These are phyloP conservation scores for Malus sylvestris DNA, from an alignment of 306 rosid species.

Conservation along the genomic window DNA sequence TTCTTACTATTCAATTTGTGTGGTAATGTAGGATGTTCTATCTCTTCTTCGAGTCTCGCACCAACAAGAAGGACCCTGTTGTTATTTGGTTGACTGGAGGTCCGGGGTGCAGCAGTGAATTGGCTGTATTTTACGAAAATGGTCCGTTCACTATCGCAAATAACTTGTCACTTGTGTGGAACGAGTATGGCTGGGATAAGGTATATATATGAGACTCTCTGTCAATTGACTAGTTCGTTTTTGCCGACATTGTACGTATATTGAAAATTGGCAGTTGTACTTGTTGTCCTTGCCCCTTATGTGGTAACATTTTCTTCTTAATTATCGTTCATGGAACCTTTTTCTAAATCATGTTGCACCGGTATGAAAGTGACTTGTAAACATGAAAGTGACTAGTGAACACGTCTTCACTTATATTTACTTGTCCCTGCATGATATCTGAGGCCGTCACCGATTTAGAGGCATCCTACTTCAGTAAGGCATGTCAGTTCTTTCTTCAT, in stretches of 20 bases:
- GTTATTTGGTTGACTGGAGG: conserved; percentile 99
- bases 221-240: background rate
- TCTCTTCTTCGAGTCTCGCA: conserved; percentile 84
- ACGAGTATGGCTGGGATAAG: conserved; percentile 93
- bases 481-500: background rate
- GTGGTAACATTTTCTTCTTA: background rate
- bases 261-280: background rate
- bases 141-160: conserved; percentile 83
- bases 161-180: conserved; percentile 88
- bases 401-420: background rate
- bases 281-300: background rate
- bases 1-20: conserved; percentile 6
- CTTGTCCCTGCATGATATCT: background rate
- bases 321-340: background rate
- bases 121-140: conserved; percentile 91
- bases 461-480: background rate
- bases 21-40: conserved; percentile 75
- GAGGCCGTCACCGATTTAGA: background rate
- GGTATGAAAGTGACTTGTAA: background rate
- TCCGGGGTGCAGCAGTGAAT: conserved; percentile 97
- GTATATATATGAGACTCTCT: conserved; percentile 27
- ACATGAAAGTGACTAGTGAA: background rate
- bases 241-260: background rate
- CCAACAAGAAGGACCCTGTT: conserved; percentile 69
- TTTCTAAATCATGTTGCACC: background rate